Evolutionary conservation across 805 yeast species (phyloP).

Genomic region (Teunomyces cretensis): DNA sequence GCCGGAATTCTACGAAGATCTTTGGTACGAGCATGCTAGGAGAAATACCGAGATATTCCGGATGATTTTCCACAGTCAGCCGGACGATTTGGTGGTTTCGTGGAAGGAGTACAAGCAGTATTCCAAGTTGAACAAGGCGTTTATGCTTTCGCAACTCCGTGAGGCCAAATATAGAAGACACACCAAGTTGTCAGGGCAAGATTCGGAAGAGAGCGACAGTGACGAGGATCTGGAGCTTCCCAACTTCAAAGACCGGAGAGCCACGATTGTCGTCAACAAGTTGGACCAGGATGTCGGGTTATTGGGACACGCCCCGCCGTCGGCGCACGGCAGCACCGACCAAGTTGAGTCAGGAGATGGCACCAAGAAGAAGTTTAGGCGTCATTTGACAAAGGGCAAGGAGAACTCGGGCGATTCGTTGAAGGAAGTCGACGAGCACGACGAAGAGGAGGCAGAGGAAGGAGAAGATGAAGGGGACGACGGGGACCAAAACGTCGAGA

Average conservation of each 20-base stretch:
- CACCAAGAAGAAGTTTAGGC: constrained; percentile 8
- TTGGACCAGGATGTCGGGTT: constrained; percentile 34
- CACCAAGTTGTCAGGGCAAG: constrained; percentile 10
- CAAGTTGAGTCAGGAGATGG: not conserved
- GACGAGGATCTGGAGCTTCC: constrained; percentile 5
- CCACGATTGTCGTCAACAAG: constrained; percentile 27
- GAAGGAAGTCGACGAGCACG: constrained; percentile 7
- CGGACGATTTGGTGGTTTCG: constrained; percentile 84
- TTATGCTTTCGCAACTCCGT: constrained; percentile 39
- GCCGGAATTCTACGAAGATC: constrained; percentile 78
- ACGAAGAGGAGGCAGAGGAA: constrained; percentile 2
- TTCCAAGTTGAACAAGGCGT: constrained; percentile 59
- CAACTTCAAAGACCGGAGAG: constrained; percentile 9
- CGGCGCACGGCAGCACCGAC: constrained; percentile 6
- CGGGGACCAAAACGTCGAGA: not conserved
- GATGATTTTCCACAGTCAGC: constrained; percentile 88
- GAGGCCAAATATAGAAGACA: constrained; percentile 32
- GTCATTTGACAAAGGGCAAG: constrained; percentile 6
- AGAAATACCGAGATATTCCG: constrained; percentile 81
- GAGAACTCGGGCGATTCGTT: not conserved
- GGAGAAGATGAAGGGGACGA: constrained; percentile 1
- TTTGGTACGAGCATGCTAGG: constrained; percentile 81
- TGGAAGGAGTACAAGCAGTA: constrained; percentile 88
- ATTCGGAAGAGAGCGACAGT: constrained; percentile 13
- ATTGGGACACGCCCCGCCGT: constrained; percentile 35